These are phyloP conservation scores for Phaffia australis DNA, from an alignment of 768 basidiomycete species.

Conservation along the genomic window DNA sequence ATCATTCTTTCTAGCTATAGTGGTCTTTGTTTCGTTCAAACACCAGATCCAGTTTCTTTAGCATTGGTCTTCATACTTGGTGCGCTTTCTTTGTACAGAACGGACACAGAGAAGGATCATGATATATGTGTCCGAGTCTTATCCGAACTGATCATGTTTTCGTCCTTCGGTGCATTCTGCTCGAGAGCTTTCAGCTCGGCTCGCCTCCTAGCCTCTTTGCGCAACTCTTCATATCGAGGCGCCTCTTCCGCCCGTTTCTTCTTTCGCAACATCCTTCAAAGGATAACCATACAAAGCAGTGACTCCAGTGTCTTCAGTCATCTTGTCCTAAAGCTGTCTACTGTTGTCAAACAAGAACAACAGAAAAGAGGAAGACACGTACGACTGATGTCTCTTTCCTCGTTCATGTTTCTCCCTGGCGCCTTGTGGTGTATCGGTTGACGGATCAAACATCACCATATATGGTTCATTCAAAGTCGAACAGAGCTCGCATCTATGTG, in stretches of 20 bases:
- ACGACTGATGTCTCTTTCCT: conserved; percentile 13
- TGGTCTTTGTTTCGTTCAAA: too few relatives aligned
- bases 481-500: conserved; percentile 8
- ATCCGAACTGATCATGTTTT: background rate
- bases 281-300: too few relatives aligned
- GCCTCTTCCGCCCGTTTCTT: background rate
- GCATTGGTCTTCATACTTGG: too few relatives aligned
- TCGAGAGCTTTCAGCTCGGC: background rate
- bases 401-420: conserved; percentile 5
- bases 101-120: too few relatives aligned
- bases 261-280: background rate
- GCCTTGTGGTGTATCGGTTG: background rate
- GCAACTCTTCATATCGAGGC: background rate
- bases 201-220: background rate
- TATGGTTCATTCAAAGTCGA: background rate
- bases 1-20: too few relatives aligned
- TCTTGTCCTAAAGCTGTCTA: background rate
- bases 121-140: background rate
- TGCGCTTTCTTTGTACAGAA: too few relatives aligned
- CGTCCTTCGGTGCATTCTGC: background rate
- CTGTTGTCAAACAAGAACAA: background rate
- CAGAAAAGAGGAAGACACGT: background rate
- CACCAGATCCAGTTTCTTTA: too few relatives aligned
- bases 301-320: background rate
- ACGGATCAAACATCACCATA: conserved; percentile 13